Evolutionary conservation across 495 filamentous ascomycete species (phyloP).

Genomic region (Penicillium nucicola): DNA sequence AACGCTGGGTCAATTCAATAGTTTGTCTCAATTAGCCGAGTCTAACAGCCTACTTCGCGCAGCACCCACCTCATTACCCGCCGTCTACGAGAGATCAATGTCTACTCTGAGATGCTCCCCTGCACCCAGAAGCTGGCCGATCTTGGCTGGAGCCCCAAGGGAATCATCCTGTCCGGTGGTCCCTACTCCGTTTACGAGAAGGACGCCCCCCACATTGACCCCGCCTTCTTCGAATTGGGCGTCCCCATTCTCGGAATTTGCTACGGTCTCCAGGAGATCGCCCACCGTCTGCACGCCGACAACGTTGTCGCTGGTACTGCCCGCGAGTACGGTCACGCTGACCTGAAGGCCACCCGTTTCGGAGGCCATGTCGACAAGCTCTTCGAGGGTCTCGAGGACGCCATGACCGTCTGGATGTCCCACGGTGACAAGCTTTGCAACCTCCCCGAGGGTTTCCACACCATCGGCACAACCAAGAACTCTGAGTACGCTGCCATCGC

Average conservation of each 20-base stretch:
- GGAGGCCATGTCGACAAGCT: constrained; percentile 63
- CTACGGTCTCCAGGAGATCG: constrained; percentile 81
- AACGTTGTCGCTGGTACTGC: constrained; percentile 72
- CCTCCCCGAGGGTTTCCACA: constrained; percentile 67
- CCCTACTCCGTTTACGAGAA: constrained; percentile 73
- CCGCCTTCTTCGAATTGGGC: constrained; percentile 72
- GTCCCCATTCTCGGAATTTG: constrained; percentile 77
- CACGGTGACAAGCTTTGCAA: constrained; percentile 79
- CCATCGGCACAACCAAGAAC: constrained; percentile 71
- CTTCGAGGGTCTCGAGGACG: constrained; percentile 65
- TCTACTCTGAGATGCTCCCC: constrained; percentile 90
- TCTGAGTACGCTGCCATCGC: constrained; percentile 80
- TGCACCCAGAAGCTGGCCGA: constrained; percentile 84
- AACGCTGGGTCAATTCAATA: constrained; percentile 5
- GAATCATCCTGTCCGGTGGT: constrained; percentile 42
- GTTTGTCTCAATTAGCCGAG: constrained; percentile 6
- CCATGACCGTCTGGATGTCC: constrained; percentile 77
- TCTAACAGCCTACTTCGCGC: constrained; percentile 46
- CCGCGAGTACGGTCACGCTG: constrained; percentile 71
- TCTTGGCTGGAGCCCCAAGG: constrained; percentile 76
- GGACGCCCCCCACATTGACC: constrained; percentile 73
- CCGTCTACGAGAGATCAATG: constrained; percentile 72
- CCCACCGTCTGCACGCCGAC: constrained; percentile 62
- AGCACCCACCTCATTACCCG: constrained; percentile 70
- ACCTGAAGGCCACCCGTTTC: constrained; percentile 48